These are phyloP conservation scores for Monosporozyma solicola DNA, from an alignment of 805 yeast genomes.

Conservation along the genomic window DNA sequence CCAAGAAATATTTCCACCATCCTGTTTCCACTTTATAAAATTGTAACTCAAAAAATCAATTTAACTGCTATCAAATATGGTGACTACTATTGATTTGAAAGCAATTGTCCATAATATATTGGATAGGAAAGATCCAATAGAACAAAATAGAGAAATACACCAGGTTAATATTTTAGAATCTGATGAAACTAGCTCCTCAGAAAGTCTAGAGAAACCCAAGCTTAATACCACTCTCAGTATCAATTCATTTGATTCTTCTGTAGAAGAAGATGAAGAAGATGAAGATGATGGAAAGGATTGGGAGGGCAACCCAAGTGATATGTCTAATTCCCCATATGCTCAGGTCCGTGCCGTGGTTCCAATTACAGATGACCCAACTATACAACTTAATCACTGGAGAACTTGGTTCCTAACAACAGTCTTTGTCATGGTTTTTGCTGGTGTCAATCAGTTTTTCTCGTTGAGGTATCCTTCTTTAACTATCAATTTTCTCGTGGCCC, in stretches of 20 bases:
- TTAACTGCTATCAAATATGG: neutral
- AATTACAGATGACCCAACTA: slow-evolving; percentile 40
- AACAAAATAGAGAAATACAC: neutral
- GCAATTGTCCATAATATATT: neutral
- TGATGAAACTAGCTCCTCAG: neutral
- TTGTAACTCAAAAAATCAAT: neutral
- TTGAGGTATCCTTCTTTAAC: slow-evolving; percentile 43
- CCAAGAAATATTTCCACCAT: too few relatives aligned
- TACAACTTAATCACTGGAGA: slow-evolving; percentile 45
- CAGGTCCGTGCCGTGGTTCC: slow-evolving; percentile 54
- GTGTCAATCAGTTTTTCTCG: slow-evolving; percentile 47
- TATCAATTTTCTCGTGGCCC: slow-evolving; percentile 43
- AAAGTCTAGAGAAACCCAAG: neutral
- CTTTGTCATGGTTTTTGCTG: slow-evolving; percentile 47
- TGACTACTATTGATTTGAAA: neutral
- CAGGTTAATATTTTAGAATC: neutral
- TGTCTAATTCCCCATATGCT: slow-evolving; percentile 33
- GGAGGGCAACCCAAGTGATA: slow-evolving; percentile 18
- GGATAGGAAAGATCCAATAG: neutral
- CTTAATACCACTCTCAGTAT: neutral
- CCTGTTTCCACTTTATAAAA: too few relatives aligned
- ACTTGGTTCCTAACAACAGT: slow-evolving; percentile 44
- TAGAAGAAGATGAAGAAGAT: slow-evolving; percentile 3
- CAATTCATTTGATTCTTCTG: neutral
- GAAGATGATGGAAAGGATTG: slow-evolving; percentile 11